Evolutionary conservation across 768 basidiomycete species (phyloP).

Genomic region (Tylopilus subfusipes): DNA sequence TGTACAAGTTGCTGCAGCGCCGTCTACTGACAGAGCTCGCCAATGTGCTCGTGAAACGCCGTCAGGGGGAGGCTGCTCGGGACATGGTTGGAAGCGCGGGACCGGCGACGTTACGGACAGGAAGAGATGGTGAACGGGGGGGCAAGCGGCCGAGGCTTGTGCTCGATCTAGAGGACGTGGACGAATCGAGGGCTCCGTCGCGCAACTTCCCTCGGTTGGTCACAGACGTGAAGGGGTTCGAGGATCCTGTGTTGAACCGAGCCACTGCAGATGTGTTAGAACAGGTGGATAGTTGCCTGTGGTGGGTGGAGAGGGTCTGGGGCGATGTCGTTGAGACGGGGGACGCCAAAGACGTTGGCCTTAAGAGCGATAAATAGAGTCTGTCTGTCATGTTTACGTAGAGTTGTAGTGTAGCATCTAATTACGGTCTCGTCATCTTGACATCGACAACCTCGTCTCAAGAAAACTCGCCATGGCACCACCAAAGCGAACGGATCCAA

Average conservation of each 20-base stretch:
- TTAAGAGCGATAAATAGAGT: not conserved
- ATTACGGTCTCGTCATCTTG: not conserved
- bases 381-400: not conserved
- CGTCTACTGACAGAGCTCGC: constrained; percentile 47
- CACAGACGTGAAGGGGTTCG: constrained; percentile 58
- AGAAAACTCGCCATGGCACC: constrained; percentile 22
- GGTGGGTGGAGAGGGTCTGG: constrained; percentile 60
- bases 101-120: constrained; percentile 33
- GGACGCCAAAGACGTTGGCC: not conserved
- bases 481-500: constrained; percentile 26
- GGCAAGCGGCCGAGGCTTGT: constrained; percentile 28
- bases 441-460: not conserved
- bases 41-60: constrained; percentile 25
- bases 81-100: not conserved
- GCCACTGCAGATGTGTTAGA: constrained; percentile 41
- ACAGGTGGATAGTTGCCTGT: constrained; percentile 40
- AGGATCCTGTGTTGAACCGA: constrained; percentile 52
- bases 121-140: constrained; percentile 21
- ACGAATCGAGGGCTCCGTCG: constrained; percentile 1
- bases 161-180: constrained; percentile 23
- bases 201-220: not conserved
- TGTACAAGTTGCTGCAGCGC: constrained; percentile 59
- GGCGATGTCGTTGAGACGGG: constrained; percentile 35
- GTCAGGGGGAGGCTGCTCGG: constrained; percentile 5
- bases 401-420: not conserved